phyloP scores from a whole-genome alignment of 768 basidiomycete genomes.

The Kwoniella dendrophila region DNA sequence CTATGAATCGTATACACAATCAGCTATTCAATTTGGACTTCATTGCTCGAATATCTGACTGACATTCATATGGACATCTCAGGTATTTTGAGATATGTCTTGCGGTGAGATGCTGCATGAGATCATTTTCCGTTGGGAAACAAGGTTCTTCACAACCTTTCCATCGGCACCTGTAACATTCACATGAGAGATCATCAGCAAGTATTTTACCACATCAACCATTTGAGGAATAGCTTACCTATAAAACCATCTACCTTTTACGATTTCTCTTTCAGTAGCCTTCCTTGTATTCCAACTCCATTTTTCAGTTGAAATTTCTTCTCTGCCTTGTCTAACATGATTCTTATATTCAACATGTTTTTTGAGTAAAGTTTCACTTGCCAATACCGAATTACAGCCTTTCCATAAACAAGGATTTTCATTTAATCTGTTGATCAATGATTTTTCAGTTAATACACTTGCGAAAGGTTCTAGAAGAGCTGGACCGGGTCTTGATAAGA shows the following conservation, averaged over 20 bases:
- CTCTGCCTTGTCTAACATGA: slow-evolving; percentile 30
- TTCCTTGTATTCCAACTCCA: slow-evolving; percentile 1
- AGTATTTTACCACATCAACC: background rate
- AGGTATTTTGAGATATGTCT: slow-evolving; percentile 34
- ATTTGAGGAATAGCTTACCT: background rate
- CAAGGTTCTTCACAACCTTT: slow-evolving; percentile 34
- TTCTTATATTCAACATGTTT: slow-evolving; percentile 27
- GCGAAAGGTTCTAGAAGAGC: slow-evolving; percentile 32
- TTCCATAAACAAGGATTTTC: slow-evolving; percentile 37
- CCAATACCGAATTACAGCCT: slow-evolving; percentile 41
- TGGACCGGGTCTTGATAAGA: slow-evolving; percentile 34
- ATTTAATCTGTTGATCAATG: slow-evolving; percentile 16
- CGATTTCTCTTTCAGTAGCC: slow-evolving; percentile 6
- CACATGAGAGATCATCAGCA: background rate
- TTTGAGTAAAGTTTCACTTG: slow-evolving; percentile 28
- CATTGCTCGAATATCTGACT: background rate
- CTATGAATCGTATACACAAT: slow-evolving; percentile 8
- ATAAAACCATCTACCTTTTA: slow-evolving; percentile 11
- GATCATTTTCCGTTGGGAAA: slow-evolving; percentile 19
- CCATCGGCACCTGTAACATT: slow-evolving; percentile 34
- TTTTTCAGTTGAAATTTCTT: slow-evolving; percentile 17
- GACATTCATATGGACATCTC: slow-evolving; percentile 33
- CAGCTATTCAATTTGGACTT: background rate
- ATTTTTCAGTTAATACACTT: slow-evolving; percentile 21
- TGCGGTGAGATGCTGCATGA: slow-evolving; percentile 36